These are phyloP conservation scores for Penicillium cosmopolitanum DNA, from an alignment of 495 filamentous ascomycete genomes.

Conservation along the genomic window DNA sequence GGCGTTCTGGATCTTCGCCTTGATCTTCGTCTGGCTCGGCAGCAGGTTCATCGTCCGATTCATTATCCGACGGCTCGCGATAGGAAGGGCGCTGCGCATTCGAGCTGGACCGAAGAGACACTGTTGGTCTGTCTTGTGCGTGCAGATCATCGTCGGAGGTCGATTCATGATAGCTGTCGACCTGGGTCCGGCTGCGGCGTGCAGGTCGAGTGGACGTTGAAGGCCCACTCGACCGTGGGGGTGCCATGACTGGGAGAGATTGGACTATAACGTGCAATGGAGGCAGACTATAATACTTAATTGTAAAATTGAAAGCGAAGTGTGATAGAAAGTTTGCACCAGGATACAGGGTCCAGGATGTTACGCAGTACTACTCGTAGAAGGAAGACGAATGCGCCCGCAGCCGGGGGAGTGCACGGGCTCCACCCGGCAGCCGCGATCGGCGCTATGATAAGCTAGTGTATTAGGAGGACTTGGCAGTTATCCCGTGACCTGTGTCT, in stretches of 20 bases:
- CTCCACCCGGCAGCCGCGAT: constrained; percentile 18
- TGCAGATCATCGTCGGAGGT: constrained; percentile 29
- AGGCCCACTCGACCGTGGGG: constrained; percentile 23
- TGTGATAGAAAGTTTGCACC: too few species aligned
- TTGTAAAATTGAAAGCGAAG: too few species aligned
- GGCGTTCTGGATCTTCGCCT: constrained; percentile 4
- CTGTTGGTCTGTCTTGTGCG: neutral
- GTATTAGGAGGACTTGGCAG: neutral
- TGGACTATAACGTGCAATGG: neutral
- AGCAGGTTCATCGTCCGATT: constrained; percentile 39
- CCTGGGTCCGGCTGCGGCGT: constrained; percentile 42
- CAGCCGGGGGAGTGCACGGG: too few species aligned
- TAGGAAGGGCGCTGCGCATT: constrained; percentile 35
- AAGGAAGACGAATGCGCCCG: neutral
- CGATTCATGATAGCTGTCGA: constrained; percentile 48
- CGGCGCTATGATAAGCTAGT: constrained; percentile 31
- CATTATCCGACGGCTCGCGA: constrained; percentile 34
- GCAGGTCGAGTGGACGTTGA: constrained; percentile 36
- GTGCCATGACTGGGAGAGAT: constrained; percentile 27
- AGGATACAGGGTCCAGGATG: neutral
- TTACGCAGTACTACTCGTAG: neutral
- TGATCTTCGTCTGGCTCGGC: constrained; percentile 21
- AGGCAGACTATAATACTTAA: neutral
- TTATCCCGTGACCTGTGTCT: neutral
- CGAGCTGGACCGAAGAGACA: neutral